Conservation (phyloP, 2,329 filamentous ascomycete species). For the Pseudocercospora fuligena region DNA sequence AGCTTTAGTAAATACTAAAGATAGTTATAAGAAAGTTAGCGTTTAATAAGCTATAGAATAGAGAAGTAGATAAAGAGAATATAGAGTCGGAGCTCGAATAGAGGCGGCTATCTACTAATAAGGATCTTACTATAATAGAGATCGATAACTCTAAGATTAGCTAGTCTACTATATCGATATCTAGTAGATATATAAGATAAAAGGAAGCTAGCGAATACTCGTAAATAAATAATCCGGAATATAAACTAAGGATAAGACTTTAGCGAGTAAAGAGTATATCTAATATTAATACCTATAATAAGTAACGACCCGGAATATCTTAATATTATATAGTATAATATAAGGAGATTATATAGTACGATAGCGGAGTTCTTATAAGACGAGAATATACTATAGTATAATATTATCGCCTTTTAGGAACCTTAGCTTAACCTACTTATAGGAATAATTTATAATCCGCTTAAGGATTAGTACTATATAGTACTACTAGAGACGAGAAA, state of each 20-base stretch:
- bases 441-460: neutral
- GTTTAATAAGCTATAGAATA: neutral
- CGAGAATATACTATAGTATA: neutral
- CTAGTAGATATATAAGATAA: neutral
- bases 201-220: neutral
- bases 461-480: neutral
- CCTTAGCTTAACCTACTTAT: neutral
- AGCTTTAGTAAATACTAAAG: neutral
- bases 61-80: neutral
- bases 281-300: neutral
- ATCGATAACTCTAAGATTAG: neutral
- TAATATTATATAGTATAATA: neutral
- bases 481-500: neutral
- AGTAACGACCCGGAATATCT: neutral
- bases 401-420: neutral
- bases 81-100: neutral
- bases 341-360: neutral
- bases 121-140: neutral
- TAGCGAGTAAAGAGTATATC: neutral
- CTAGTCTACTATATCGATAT: neutral
- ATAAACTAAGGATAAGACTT: neutral
- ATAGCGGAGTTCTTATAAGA: neutral
- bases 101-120: neutral
- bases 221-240: neutral
- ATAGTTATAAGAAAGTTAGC: neutral